Percentiles rank a stretch among this genome's conserved stretches.
phyloP scores from a whole-genome alignment of 139 green algal genomes.

The Chlamydomonas sp. region DNA sequence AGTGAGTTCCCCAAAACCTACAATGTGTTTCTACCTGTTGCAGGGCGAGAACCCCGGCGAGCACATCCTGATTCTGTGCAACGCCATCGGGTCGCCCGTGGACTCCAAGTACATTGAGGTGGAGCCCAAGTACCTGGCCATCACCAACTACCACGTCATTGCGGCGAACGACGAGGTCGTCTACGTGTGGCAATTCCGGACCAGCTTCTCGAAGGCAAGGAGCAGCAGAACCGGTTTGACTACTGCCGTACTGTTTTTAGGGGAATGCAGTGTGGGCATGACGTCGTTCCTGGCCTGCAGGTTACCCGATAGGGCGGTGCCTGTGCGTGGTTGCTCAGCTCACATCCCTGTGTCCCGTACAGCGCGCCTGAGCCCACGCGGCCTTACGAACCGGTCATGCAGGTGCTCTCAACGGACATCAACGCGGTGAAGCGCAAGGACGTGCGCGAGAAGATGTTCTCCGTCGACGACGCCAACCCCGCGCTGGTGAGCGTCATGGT shows the following conservation, averaged over 20 bases:
- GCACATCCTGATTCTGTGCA: constrained; percentile 85
- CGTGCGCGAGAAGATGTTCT: constrained; percentile 70
- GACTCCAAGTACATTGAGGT: constrained; percentile 79
- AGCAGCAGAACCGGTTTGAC: not conserved
- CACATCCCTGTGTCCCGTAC: no score
- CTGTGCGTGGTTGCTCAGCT: no score
- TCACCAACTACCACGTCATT: constrained; percentile 67
- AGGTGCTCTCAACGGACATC: constrained; percentile 61
- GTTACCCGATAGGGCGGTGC: no score
- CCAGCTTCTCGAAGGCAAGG: constrained; percentile 53
- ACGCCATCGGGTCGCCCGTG: constrained; percentile 86
- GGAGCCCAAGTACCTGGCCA: constrained; percentile 62
- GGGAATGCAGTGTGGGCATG: no score
- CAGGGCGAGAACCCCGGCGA: constrained; percentile 73
- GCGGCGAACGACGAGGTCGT: constrained; percentile 67
- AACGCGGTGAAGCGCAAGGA: constrained; percentile 59
- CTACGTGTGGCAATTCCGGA: constrained; percentile 81
- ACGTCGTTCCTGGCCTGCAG: no score
- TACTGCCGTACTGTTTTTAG: not conserved
- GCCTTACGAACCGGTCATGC: not conserved
- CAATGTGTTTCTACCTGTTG: not conserved
- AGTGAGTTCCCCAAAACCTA: no score
- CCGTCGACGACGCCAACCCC: constrained; percentile 64
- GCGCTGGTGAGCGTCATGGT: constrained; percentile 26
- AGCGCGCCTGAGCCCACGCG: no score